A percentile compares a stretch with the other conserved stretches of the same genome.
Conservation (phyloP, 176 grass and related monocot genomes). For the Rhynchospora pubera region DNA sequence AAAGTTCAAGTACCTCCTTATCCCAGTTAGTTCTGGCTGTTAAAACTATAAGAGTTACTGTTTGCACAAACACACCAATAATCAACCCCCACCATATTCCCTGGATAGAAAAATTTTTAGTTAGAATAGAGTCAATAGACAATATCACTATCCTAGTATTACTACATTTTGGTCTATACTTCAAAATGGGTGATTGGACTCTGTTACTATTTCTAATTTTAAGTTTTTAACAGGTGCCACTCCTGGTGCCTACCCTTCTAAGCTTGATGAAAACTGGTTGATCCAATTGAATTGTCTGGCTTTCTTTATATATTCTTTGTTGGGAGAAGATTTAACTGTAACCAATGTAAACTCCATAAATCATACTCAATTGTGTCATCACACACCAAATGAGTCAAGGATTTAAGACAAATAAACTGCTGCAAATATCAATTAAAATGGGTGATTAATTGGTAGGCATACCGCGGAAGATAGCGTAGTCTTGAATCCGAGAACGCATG, state of each 20-base stretch:
- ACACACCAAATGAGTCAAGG: neutral
- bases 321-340: neutral
- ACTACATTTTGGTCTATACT: neutral
- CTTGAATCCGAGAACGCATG: constrained; percentile 62
- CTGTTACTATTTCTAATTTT: neutral
- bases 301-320: neutral
- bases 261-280: neutral
- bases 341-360: neutral
- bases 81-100: constrained; percentile 91
- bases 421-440: neutral
- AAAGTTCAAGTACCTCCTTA: constrained; percentile 39
- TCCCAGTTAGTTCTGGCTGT: constrained; percentile 72
- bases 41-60: constrained; percentile 45
- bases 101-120: constrained; percentile 20
- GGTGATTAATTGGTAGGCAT: neutral
- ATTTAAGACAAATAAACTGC: neutral
- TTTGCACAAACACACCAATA: constrained; percentile 59
- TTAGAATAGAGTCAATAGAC: neutral
- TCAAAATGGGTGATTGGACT: neutral
- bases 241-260: neutral
- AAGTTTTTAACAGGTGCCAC: too few relatives aligned
- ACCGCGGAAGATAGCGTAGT: constrained; percentile 52
- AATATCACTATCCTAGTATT: neutral
- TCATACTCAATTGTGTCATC: neutral
- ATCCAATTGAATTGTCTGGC: neutral